Base-by-base conservation (phyloP, 2,329 filamentous ascomycete species). In the Sarocladium strictum region DNA sequence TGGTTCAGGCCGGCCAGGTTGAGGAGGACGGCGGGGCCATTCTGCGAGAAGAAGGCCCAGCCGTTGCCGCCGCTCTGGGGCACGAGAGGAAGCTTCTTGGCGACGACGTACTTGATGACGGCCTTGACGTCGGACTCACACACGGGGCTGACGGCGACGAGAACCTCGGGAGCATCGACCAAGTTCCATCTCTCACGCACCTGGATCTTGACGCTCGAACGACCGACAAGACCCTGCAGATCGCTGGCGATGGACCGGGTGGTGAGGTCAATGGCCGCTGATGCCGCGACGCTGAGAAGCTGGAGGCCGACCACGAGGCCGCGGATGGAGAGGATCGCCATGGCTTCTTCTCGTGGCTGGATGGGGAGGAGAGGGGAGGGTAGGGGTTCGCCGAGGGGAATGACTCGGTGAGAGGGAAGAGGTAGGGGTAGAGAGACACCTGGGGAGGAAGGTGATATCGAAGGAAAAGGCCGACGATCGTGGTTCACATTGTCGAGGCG, bases 1-100 rank as follows among this genome's bases (percentile, higher is more conserved):
- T 59, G 45, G 53, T 64, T 61, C 3, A 65, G 7, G 2, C 54
- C 56, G 32, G 59, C 53, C 45, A 65, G 35, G 53, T 64, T 62
- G 15, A 66, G 47, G 37, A 65, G 54, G 3, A 65, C 58, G 12
- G 62, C 60, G 9, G 51, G 55, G 17, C 23, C 32, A 41, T 54
- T 54, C 23, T 59, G 32, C 43, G 58, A 41, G 43, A 57, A 60
- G 1, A 47, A 55, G 2, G 55, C 57, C 58, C 58, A 60, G 21
- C 58, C 59, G 23, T 60, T 58, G 47, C 58, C 58, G 19, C 59
- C 58, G 21, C 56, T 59, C 32, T 60, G 59, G 11, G 58, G 38
- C 4, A 43, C 38, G 38, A 43, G 38, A 23, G 38, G 38, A 23
- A 43, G 38, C 38, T 43, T 43, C 38, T 43, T 43, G n/a, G 38